Percentiles rank a stretch among this genome's conserved stretches.
phyloP scores from a whole-genome alignment of 2,329 filamentous ascomycete genomes.

The Monosporascus sp. region DNA sequence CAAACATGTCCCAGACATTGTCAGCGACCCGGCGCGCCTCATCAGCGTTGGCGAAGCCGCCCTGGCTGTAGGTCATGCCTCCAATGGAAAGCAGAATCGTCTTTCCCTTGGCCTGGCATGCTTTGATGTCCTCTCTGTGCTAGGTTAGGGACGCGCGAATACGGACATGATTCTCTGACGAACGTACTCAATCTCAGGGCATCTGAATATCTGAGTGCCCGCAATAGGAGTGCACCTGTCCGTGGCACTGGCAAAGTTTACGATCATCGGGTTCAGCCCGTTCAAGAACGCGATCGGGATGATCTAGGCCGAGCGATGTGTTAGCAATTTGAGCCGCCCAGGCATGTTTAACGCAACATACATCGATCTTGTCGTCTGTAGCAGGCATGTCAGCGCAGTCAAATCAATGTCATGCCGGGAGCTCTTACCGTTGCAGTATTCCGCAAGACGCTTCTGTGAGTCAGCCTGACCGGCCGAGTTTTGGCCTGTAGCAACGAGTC shows the following conservation, averaged over 20 bases:
- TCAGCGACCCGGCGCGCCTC: slow-evolving; percentile 52
- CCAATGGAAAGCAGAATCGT: slow-evolving; percentile 67
- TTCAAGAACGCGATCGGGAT: slow-evolving; percentile 59
- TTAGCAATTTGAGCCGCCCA: not conserved
- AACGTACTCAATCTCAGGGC: slow-evolving; percentile 55
- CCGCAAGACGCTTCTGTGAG: slow-evolving; percentile 47
- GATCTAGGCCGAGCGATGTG: slow-evolving; percentile 31
- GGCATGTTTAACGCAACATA: slow-evolving; percentile 13
- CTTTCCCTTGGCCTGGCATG: slow-evolving; percentile 60
- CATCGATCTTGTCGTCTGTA: slow-evolving; percentile 37
- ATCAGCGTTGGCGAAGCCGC: slow-evolving; percentile 47
- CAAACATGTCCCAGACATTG: slow-evolving; percentile 64
- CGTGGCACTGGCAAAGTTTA: slow-evolving; percentile 59
- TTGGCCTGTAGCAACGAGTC: slow-evolving; percentile 29
- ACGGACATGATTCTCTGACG: slow-evolving; percentile 4
- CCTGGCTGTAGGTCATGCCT: slow-evolving; percentile 61
- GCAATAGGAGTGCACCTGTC: slow-evolving; percentile 51
- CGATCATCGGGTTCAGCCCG: slow-evolving; percentile 43
- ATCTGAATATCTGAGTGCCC: slow-evolving; percentile 50
- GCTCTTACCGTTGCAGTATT: slow-evolving; percentile 49
- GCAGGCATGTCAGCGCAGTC: slow-evolving; percentile 6
- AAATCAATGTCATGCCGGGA: slow-evolving; percentile 10
- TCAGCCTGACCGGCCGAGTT: slow-evolving; percentile 48
- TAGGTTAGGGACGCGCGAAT: not conserved
- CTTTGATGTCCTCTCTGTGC: slow-evolving; percentile 37